Conservation (phyloP, 2,329 filamentous ascomycete genomes). For the Capronia coronata region DNA sequence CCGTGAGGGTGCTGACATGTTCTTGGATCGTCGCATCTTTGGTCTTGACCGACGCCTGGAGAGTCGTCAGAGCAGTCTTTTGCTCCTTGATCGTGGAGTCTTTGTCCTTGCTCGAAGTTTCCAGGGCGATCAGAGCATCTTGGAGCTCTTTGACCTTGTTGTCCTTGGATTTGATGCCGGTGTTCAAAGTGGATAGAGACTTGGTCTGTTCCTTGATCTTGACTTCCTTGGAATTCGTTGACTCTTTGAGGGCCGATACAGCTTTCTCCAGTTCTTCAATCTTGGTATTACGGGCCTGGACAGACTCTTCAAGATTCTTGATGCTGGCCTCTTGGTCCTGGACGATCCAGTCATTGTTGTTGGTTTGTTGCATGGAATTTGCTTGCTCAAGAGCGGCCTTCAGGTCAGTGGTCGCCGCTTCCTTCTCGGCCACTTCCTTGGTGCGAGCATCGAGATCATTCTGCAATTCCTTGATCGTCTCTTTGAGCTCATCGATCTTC, state of each 20-base stretch:
- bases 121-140: background rate
- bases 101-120: background rate
- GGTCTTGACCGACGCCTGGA: background rate
- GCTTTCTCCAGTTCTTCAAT: no score
- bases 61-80: background rate
- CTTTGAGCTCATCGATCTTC: background rate
- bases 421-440: background rate
- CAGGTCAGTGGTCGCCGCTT: background rate
- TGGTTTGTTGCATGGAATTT: no score
- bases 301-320: background rate
- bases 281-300: no score
- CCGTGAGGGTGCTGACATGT: no score
- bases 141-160: background rate
- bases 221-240: background rate
- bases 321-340: background rate
- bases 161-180: background rate
- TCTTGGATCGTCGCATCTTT: background rate
- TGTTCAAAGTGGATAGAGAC: background rate
- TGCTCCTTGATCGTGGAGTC: background rate
- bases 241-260: no score
- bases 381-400: background rate
- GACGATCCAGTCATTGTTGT: background rate
- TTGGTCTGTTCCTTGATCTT: background rate
- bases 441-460: background rate
- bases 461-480: background rate